Evolutionary conservation across 805 yeast species (phyloP).

Genomic region (Scheffersomyces spartinae): DNA sequence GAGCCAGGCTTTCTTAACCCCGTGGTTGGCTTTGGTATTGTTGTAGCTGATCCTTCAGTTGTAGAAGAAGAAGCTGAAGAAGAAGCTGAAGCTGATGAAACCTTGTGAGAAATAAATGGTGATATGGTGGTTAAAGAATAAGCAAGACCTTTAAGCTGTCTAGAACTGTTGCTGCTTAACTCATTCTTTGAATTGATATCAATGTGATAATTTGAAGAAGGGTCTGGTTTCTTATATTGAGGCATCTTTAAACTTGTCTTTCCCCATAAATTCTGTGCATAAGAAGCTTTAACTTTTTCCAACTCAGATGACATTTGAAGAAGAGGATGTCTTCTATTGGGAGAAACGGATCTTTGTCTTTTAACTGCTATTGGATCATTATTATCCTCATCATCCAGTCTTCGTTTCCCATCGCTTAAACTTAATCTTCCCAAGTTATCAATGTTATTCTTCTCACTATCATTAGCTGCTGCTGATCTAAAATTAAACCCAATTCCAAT

Average conservation of each 20-base stretch:
- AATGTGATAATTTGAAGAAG: not conserved
- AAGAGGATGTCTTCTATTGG: conserved; percentile 5
- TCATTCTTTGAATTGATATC: conserved; percentile 1
- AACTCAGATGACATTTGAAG: conserved; percentile 6
- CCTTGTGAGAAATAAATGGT: conserved; percentile 20
- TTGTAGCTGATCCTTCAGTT: conserved; percentile 6
- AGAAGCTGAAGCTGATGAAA: conserved; percentile 1
- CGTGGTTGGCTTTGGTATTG: conserved; percentile 2
- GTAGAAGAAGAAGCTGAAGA: too few species aligned
- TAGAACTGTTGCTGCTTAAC: not conserved
- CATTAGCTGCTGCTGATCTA: too few species aligned
- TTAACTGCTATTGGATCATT: too few species aligned
- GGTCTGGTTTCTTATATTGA: conserved; percentile 11
- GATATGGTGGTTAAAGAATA: conserved; percentile 9
- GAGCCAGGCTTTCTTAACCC: conserved; percentile 1
- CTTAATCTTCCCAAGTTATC: too few species aligned
- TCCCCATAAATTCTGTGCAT: conserved; percentile 5
- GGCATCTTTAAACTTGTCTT: conserved; percentile 10
- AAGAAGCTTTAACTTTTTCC: conserved; percentile 5
- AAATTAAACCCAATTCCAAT: too few species aligned
- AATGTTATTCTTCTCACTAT: too few species aligned
- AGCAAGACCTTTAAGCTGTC: not conserved
- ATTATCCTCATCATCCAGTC: too few species aligned
- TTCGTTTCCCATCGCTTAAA: too few species aligned
- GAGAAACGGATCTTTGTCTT: conserved; percentile 3